Conservation (phyloP, 768 basidiomycete genomes). For the Suillus spraguei region DNA sequence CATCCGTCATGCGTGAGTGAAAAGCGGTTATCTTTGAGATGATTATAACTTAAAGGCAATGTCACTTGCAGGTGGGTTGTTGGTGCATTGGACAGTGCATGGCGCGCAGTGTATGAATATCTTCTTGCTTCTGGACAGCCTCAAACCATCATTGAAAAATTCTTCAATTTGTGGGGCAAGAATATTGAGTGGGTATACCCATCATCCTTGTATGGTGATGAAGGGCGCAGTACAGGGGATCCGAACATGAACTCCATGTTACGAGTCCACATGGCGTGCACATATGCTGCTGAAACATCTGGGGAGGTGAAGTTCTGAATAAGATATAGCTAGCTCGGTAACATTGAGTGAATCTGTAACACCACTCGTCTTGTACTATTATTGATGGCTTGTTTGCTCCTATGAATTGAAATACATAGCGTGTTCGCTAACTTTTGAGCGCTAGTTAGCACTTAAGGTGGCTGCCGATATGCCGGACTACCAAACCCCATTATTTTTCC, state of each 20-base stretch:
- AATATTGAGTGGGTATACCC: conserved; percentile 31
- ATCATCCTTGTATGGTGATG: conserved; percentile 4
- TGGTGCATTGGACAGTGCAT: conserved; percentile 41
- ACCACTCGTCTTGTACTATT: neutral
- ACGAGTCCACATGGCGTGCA: conserved; percentile 1
- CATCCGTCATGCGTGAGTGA: conserved; percentile 33
- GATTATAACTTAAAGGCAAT: neutral
- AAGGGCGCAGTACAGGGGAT: neutral
- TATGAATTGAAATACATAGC: neutral
- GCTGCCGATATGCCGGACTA: no score
- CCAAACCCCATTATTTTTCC: no score
- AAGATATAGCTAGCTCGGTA: neutral
- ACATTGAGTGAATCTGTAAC: neutral
- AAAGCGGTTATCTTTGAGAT: neutral
- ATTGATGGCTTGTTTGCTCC: neutral
- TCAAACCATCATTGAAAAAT: conserved; percentile 13
- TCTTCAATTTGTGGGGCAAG: conserved; percentile 33
- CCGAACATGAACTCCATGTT: neutral
- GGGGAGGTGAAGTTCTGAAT: conserved; percentile 1
- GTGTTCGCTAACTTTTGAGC: neutral
- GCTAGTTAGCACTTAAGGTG: neutral
- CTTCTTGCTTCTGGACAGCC: conserved; percentile 18
- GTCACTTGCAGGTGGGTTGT: conserved; percentile 36
- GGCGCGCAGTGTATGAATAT: conserved; percentile 35
- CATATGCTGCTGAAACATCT: conserved; percentile 3